Evolutionary conservation across 164 flowering plant genomes (phyloP), one percentile per base, ranked within the genome.

Genomic region (Piper betle): DNA sequence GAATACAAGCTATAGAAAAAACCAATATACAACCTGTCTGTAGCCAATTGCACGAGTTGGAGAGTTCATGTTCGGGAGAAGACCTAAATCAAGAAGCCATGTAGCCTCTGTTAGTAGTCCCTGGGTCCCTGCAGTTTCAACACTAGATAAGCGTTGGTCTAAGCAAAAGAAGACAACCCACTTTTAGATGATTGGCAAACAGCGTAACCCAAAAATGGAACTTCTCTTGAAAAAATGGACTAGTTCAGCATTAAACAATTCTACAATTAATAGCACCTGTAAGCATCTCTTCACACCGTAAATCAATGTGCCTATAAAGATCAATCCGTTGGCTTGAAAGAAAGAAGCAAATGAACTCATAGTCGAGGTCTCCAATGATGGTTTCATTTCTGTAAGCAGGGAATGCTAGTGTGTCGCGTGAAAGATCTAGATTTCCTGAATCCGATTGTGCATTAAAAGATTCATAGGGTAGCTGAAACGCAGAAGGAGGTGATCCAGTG

Each of bases 31-130:
- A 80, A 92, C 98, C 64, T 92, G 96, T 80, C 94, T 80, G 73
- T 87, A 92, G 56, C 98, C 98, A 69, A 92, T 89, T 64, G 98
- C 96, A 58, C 90, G 80, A 68, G 96, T 83, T 61, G 96, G 96
- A 71, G 98, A 84, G 70, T 83, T 86, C 59, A 88, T 77, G 74
- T 92, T 89, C 57, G 98, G 96, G 72, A 79, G 84, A 70, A 92
- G 96, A 68, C 96, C 98, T 25, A 64, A 39, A 56, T 92, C 91
- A 64, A 92, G 90, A 77, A 92, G 96, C 79, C 85, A 74, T 67
- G 73, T 68, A 11, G 91, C 95, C 73, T 92, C 98, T 19, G 85
- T 65, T 63, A 88, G 71, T 66, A 92, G 69, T 39, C 98, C 96
- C 66, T 82, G 86, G 58, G 64, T 63, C 63, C 81, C 95, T 87